A percentile compares a stretch with the other conserved stretches of the same genome.
phyloP scores from a whole-genome alignment of 331 rosid genomes.

The Telfairia occidentalis region DNA sequence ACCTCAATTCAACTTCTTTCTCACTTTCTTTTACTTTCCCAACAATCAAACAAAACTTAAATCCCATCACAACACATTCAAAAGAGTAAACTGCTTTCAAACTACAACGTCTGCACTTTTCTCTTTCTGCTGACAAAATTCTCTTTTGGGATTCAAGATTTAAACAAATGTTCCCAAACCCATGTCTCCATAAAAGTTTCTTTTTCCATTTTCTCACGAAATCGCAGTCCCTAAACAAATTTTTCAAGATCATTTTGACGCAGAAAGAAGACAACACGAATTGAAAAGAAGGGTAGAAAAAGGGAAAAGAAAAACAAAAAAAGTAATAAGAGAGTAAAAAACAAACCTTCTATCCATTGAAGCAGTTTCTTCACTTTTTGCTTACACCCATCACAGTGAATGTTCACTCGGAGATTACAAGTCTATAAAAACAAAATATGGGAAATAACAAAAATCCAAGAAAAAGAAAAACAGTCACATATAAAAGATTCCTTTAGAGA shows the following conservation, averaged over 20 bases:
- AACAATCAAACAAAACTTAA: not conserved
- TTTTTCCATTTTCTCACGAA: not conserved
- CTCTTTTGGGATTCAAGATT: not conserved
- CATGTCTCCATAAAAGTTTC: not conserved
- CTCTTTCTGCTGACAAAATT: not conserved
- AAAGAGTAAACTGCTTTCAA: not conserved
- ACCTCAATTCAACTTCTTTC: no score
- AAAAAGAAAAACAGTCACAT: not conserved
- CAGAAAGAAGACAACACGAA: not conserved
- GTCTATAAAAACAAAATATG: slow-evolving; percentile 40
- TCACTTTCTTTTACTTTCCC: not conserved
- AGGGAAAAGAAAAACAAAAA: not conserved
- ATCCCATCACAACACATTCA: no score
- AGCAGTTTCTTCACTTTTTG: slow-evolving; percentile 94
- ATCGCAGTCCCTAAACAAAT: not conserved
- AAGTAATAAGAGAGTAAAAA: not conserved
- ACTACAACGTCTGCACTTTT: not conserved
- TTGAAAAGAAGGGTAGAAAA: no score
- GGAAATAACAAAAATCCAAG: not conserved
- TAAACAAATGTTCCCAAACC: not conserved
- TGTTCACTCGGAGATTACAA: slow-evolving; percentile 76
- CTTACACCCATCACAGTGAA: slow-evolving; percentile 97
- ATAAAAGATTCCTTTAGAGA: slow-evolving; percentile 28
- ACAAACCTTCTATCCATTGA: slow-evolving; percentile 88
- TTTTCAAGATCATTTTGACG: not conserved